phyloP scores from a whole-genome alignment of 2,329 filamentous ascomycete species.

The Dactylellina cionopaga region DNA sequence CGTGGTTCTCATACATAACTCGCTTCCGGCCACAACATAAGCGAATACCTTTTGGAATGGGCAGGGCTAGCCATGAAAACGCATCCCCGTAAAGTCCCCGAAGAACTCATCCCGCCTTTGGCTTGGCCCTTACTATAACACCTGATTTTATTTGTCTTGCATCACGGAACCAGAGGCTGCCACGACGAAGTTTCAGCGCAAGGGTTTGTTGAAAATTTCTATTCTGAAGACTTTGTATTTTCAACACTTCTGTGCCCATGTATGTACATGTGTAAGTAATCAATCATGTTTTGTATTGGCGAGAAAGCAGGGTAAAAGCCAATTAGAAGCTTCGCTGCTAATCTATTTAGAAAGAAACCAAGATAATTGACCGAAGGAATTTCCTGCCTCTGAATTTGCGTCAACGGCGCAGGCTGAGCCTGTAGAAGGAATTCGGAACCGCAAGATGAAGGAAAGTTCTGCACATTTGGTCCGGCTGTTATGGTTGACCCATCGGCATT shows the following conservation, averaged over 20 bases:
- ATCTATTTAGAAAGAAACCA: no score
- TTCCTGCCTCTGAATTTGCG: no score
- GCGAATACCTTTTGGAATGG: constrained; percentile 33
- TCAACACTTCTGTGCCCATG: no score
- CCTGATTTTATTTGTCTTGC: constrained; percentile 30
- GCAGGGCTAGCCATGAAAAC: neutral
- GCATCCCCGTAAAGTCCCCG: constrained; percentile 34
- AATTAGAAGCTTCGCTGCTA: no score
- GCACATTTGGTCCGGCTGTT: constrained; percentile 13
- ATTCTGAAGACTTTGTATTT: neutral
- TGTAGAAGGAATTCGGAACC: neutral
- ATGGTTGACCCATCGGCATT: neutral
- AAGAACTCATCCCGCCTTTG: constrained; percentile 47
- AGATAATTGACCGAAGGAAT: no score
- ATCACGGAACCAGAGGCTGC: constrained; percentile 32
- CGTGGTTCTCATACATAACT: constrained; percentile 17
- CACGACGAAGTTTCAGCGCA: constrained; percentile 19
- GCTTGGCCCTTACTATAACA: constrained; percentile 23
- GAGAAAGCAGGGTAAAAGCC: no score
- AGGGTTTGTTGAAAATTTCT: neutral
- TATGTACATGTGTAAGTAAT: no score
- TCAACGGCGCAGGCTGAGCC: no score
- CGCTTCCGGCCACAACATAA: constrained; percentile 52
- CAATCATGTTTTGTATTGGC: no score
- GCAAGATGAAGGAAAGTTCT: constrained; percentile 10